These are phyloP conservation scores for Fusarium tjaetaba DNA, from an alignment of 2,329 filamentous ascomycete genomes.

Conservation along the genomic window DNA sequence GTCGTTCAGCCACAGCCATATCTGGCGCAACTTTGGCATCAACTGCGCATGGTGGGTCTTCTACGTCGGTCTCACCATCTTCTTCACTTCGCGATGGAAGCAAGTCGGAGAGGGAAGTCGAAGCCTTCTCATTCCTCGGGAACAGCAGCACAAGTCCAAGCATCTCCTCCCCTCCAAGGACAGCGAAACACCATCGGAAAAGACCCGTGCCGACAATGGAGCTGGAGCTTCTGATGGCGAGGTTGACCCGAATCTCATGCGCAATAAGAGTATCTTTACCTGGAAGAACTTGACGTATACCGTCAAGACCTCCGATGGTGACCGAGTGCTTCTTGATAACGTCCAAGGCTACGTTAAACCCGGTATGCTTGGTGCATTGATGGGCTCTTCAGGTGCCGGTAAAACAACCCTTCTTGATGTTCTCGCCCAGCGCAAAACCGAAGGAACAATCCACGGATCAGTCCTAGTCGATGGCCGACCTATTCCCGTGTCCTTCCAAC, in stretches of 20 bases:
- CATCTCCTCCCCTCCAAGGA: slow-evolving; percentile 54
- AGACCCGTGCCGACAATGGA: accelerated
- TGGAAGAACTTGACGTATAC: slow-evolving; percentile 79
- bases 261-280: slow-evolving; percentile 75
- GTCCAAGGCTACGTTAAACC: slow-evolving; percentile 87
- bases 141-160: slow-evolving; percentile 57
- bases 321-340: slow-evolving; percentile 78
- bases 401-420: slow-evolving; percentile 89
- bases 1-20: slow-evolving; percentile 60
- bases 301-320: slow-evolving; percentile 67
- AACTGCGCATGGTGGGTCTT: slow-evolving; percentile 70
- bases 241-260: slow-evolving; percentile 56
- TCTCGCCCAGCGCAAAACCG: slow-evolving; percentile 80
- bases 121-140: slow-evolving; percentile 69
- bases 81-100: slow-evolving; percentile 66
- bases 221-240: slow-evolving; percentile 10
- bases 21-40: slow-evolving; percentile 71
- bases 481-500: slow-evolving; percentile 77
- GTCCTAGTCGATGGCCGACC: slow-evolving; percentile 80
- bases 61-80: slow-evolving; percentile 66
- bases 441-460: slow-evolving; percentile 78
- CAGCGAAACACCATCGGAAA: slow-evolving; percentile 52
- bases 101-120: slow-evolving; percentile 61
- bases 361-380: slow-evolving; percentile 78
- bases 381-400: slow-evolving; percentile 83